Evolutionary conservation across 2,329 filamentous ascomycete species (phyloP), one percentile per base, ranked within the genome.

Genomic region (Penicillium occitanis): DNA sequence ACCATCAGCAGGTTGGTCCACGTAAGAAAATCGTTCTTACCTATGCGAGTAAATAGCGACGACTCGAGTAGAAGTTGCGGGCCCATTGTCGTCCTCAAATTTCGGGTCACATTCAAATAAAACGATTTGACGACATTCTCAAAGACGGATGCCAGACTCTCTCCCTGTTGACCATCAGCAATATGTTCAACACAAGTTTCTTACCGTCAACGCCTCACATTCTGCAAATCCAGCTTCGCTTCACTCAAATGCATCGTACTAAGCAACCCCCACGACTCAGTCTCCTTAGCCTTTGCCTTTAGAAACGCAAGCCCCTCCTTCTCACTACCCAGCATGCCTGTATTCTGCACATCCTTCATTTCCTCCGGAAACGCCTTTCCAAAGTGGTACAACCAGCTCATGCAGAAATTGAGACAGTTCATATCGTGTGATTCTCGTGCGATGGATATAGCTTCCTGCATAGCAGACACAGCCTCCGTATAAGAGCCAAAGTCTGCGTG

Each of bases 381-480:
- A 71, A 97, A 96, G 74, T 97, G 92, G 73, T 96, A 96, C 2
- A 98, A 84, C 95, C 95, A 99, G 74, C 93, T 96, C 68, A 99
- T 86, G 37, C 93, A 91, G 78, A 96, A 98, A 77, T 97, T 98
- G 65, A 99, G 84, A 74, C 95, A 98, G 3, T 87, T 89, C 83
- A 92, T 91, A 74, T 99, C 95, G 70, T 93, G 90, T 71, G 96
- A 96, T 77, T 98, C 95, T 68, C 94, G 85, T 0, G 95, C 95
- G n/a, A 93, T 96, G 0, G 93, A 90, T 40, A 99, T 93, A 0
- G 94, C 93, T 77, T 98, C 95, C 51, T 96, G 88, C 88, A 99
- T 97, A 13, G 94, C 91, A 11, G 92, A 87, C n/a, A 98, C 86
- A 5, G 94, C 94, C 78, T 98, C 93, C 48, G 88, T 86, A 76